Base-by-base conservation (phyloP, 495 filamentous ascomycete genomes). In the Aspergillus bertholletiae region DNA sequence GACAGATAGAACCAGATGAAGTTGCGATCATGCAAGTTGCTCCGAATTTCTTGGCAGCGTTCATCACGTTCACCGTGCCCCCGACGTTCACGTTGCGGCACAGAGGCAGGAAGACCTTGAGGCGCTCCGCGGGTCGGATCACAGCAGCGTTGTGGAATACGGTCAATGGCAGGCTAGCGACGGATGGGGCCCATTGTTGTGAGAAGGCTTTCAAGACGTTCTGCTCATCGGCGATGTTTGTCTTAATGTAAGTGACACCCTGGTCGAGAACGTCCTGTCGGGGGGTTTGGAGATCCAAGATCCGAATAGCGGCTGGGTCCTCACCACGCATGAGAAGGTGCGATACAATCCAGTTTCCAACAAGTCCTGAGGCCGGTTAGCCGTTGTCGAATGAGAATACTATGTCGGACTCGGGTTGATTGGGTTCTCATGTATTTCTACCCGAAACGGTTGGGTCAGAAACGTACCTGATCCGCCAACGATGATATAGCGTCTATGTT, bases 131-230 rank as follows among this genome's bases (percentile, higher is more conserved):
- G 0, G 77, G 66, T 5, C 74, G 63, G 45, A 85, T 81, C 6
- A 71, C 59, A 0, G 80, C 81, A 15, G 81, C 81, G 1, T 78
- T 84, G 64, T 84, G 82, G 59, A 78, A 84, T 22, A 84, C 80
- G 11, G 81, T 83, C 20, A 84, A 59, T 17, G 81, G 77, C 3
- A 75, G 66, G 3, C 68, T 49, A 27, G 76, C 65, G 3, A 79
- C 75, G 1, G 65, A 60, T 7, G 55, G 50, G 2, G 74, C 64
- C 81, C 82, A 85, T 24, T 75, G 74, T 46, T 76, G 69, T 13
- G 71, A 59, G 49, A 84, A 84, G 8, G 80, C 76, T 0, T 69
- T 71, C 6, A 65, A 54, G 1, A 82, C 76, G 1, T 68, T 74
- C 0, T 65, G 47, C 7, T 72, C 58, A 39, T 80, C 77, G 21